Evolutionary conservation across 75 land plant genomes (phyloP).

Genomic region (Pinus albicaulis): DNA sequence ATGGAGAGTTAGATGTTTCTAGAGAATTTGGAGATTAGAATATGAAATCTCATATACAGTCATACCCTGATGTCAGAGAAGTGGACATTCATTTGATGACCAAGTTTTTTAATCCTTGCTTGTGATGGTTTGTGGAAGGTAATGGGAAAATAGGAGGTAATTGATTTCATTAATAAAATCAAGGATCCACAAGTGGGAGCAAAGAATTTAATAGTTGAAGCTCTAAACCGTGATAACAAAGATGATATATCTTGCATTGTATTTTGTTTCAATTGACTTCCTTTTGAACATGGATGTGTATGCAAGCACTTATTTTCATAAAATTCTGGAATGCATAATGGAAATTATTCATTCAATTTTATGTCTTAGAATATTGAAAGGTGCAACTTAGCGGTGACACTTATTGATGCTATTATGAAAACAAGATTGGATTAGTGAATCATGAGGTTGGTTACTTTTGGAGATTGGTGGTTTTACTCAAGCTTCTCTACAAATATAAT

Average conservation of each 20-base stretch:
- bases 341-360: not conserved
- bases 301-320: not conserved
- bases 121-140: slow-evolving; percentile 66
- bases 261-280: not conserved
- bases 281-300: not conserved
- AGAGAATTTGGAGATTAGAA: slow-evolving; percentile 71
- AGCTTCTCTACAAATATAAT: slow-evolving; percentile 3
- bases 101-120: slow-evolving; percentile 53
- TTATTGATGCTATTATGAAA: not conserved
- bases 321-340: not conserved
- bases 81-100: slow-evolving; percentile 22
- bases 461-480: not conserved
- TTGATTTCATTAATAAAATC: not conserved
- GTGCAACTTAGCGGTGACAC: not conserved
- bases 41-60: slow-evolving; percentile 51
- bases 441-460: not conserved
- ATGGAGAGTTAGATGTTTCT: slow-evolving; percentile 71
- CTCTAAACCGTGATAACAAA: not conserved
- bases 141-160: not conserved
- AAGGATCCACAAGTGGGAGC: not conserved
- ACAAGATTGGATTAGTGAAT: not conserved
- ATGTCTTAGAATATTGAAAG: not conserved
- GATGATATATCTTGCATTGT: slow-evolving; percentile 10
- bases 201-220: not conserved
- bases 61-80: slow-evolving; percentile 45